A percentile compares a stretch with the other conserved stretches of the same genome.
Evolutionary conservation across 176 grass and related monocot species (phyloP).

Genomic region (Poa pratensis): DNA sequence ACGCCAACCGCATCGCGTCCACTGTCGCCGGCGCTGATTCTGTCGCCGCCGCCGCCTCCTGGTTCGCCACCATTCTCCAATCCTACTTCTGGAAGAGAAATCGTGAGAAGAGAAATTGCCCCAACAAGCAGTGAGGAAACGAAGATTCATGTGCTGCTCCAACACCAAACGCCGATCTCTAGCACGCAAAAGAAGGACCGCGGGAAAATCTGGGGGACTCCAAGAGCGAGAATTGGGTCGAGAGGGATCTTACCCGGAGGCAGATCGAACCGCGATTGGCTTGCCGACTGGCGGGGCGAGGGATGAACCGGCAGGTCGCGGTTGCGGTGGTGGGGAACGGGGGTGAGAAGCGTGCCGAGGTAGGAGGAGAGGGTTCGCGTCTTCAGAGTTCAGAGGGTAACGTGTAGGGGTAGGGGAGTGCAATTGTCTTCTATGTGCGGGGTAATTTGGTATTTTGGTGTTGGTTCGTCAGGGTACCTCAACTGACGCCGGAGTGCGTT

Average conservation of each 20-base stretch:
- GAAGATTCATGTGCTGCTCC: not conserved
- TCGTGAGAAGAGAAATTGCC: not conserved
- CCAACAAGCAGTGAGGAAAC: not conserved
- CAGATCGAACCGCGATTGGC: not conserved
- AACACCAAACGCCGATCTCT: conserved; percentile 33
- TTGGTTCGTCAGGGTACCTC: not conserved
- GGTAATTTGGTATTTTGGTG: not conserved
- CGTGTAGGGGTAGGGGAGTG: not conserved
- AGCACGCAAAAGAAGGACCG: not conserved
- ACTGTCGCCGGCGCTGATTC: conserved; percentile 32
- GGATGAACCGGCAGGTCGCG: conserved; percentile 28
- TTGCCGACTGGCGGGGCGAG: not conserved
- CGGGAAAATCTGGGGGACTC: not conserved
- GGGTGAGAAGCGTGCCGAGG: not conserved
- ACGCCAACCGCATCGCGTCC: conserved; percentile 66
- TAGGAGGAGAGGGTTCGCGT: not conserved
- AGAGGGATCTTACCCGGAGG: conserved; percentile 39
- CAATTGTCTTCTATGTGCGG: not conserved
- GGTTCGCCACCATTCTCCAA: conserved; percentile 58
- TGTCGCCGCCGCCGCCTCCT: conserved; percentile 33
- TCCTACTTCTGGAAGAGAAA: conserved; percentile 6
- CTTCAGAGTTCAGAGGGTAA: not conserved
- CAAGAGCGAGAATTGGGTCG: not conserved
- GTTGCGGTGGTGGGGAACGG: conserved; percentile 1
- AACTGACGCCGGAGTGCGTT: not conserved